phyloP scores from a whole-genome alignment of 305 asterid genomes.

The Fraxinus ornus region DNA sequence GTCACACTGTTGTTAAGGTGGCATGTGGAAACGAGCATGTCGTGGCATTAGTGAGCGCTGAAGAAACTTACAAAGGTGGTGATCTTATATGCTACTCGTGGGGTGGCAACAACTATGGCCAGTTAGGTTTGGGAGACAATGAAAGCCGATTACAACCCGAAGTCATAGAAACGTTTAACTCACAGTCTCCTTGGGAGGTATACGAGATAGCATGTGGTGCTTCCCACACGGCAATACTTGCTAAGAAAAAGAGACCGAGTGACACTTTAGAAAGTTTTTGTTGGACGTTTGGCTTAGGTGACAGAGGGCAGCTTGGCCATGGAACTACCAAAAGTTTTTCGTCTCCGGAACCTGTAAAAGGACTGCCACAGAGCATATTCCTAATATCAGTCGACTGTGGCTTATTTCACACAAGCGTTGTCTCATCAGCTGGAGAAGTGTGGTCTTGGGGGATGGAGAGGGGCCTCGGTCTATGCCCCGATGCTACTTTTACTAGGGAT shows the following conservation, averaged over 20 bases:
- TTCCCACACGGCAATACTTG: conserved; percentile 71
- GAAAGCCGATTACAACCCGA: conserved; percentile 60
- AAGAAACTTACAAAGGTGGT: conserved; percentile 56
- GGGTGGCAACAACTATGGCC: conserved; percentile 87
- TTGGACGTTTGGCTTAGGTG: conserved; percentile 92
- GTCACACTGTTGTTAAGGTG: conserved; percentile 79
- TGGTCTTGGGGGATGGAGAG: conserved; percentile 99
- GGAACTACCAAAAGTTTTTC: conserved; percentile 57
- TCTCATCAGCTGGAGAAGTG: conserved; percentile 75
- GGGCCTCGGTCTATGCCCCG: conserved; percentile 88
- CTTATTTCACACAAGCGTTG: conserved; percentile 75
- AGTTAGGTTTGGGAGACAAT: conserved; percentile 81
- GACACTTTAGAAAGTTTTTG: conserved; percentile 61
- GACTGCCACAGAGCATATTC: conserved; percentile 47
- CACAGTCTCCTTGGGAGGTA: conserved; percentile 60
- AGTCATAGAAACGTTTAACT: conserved; percentile 47
- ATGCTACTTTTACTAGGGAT: conserved; percentile 59
- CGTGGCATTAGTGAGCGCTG: conserved; percentile 70
- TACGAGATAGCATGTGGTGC: conserved; percentile 85
- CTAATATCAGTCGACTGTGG: conserved; percentile 78
- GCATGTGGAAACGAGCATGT: conserved; percentile 92
- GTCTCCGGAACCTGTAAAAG: conserved; percentile 58
- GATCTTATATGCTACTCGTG: conserved; percentile 75
- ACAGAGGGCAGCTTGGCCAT: conserved; percentile 87
- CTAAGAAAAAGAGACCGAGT: conserved; percentile 48